phyloP scores from a whole-genome alignment of 1,139 yeast species.

The Magnusiomyces magnusii region DNA sequence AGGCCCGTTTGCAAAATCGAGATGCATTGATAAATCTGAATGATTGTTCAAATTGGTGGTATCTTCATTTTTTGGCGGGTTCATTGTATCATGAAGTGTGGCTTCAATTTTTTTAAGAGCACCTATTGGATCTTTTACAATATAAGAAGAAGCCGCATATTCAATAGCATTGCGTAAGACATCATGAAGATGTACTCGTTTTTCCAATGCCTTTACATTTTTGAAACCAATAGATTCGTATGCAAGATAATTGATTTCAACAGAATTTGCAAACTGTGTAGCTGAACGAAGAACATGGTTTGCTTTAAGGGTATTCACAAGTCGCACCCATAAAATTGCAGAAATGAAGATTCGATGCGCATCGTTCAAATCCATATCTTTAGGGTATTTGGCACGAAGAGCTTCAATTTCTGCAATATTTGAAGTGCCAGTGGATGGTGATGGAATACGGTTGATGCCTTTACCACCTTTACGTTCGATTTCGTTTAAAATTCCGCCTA shows the following conservation, averaged over 20 bases:
- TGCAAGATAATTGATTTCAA: neutral
- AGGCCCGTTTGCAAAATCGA: neutral
- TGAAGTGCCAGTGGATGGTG: neutral
- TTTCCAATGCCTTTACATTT: neutral
- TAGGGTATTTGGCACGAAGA: neutral
- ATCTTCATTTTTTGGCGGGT: neutral
- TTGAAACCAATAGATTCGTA: slow-evolving; percentile 1
- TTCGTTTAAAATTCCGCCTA: neutral
- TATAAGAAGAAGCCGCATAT: neutral
- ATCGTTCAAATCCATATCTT: neutral
- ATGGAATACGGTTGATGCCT: neutral
- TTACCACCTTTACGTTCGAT: neutral
- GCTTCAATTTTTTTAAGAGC: neutral
- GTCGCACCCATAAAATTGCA: neutral
- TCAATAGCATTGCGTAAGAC: neutral
- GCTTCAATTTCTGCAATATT: neutral
- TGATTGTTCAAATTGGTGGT: neutral
- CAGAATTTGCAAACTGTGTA: neutral
- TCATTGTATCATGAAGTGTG: neutral
- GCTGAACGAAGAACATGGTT: neutral
- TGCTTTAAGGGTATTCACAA: neutral
- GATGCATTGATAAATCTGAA: neutral
- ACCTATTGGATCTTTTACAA: slow-evolving; percentile 1
- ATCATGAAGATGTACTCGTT: neutral
- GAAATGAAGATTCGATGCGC: neutral